A percentile compares a stretch with the other conserved stretches of the same genome.
Evolutionary conservation across 352 stramenopile genomes (phyloP).

Genomic region (Pythium aristosporum): DNA sequence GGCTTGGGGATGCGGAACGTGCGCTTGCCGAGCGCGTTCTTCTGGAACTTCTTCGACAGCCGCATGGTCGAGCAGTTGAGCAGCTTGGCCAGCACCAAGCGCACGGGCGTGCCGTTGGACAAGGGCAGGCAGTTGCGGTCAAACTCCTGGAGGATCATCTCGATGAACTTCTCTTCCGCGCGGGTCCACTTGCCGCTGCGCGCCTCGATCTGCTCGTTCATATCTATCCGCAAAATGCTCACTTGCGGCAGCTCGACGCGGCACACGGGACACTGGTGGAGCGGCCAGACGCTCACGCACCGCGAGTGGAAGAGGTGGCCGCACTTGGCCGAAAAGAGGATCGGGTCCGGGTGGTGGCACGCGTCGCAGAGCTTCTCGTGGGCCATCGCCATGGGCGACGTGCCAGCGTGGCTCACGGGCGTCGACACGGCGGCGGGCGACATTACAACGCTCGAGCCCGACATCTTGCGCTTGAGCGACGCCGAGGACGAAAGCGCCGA

Average conservation of each 20-base stretch:
- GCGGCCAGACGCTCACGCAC: conserved; percentile 77
- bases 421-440: conserved; percentile 14
- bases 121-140: conserved; percentile 72
- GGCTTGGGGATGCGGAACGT: conserved; percentile 83
- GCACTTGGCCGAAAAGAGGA: conserved; percentile 69
- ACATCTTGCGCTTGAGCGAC: conserved; percentile 46
- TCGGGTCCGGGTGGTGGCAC: conserved; percentile 77
- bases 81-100: conserved; percentile 78
- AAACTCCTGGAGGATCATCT: conserved; percentile 81
- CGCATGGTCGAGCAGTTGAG: conserved; percentile 90
- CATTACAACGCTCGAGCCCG: conserved; percentile 17
- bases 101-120: conserved; percentile 81
- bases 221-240: conserved; percentile 67
- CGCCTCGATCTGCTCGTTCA: conserved; percentile 65
- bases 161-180: conserved; percentile 85
- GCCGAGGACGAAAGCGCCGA: conserved; percentile 29
- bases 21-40: conserved; percentile 83
- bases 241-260: conserved; percentile 52
- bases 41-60: conserved; percentile 89
- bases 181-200: conserved; percentile 85
- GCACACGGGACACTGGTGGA: conserved; percentile 65
- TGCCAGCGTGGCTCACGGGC: neutral
- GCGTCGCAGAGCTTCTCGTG: conserved; percentile 64
- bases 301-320: conserved; percentile 86
- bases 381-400: conserved; percentile 18